Evolutionary conservation across 495 filamentous ascomycete genomes (phyloP), one percentile per base, ranked within the genome.

Genomic region (Podospora fimiseda): DNA sequence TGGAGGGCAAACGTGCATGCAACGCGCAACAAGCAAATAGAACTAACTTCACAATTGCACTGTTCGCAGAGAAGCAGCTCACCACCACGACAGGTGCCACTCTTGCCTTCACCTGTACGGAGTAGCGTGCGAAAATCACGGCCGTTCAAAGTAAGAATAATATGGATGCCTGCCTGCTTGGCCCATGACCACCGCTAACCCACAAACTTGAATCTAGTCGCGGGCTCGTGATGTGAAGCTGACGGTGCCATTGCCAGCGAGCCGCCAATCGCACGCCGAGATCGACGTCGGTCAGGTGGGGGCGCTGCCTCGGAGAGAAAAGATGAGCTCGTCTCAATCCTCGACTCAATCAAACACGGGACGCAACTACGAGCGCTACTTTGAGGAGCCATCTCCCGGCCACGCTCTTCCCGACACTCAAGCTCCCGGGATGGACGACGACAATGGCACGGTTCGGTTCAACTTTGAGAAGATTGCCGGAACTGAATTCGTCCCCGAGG

Each of bases 281-380:
- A 24, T 36, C 9, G 43, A 51, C 16, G 15, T 50, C 27, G 40
- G 24, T 16, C 51, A 51, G 36, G 39, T 33, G 8, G 36, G 50
- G 24, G 23, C 41, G 27, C 41, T 47, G 16, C 36, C 43, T 15
- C 20, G 21, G 36, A 51, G 40, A 24, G 45, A 30, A 38, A 61
- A 60, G 30, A 67, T 60, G 60, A 58, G 63, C 20, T 51, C 63
- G 33, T 72, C 70, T 13, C 63, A 68, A 23, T 67, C 70, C 2
- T 66, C 65, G 1, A 76, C 73, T 0, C 73, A 76, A 47, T 66
- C 70, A 2, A 76, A 76, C 48, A 63, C 66, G 14, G 72, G 62
- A 7, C 62, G 73, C 21, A 74, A 70, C 51, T 76, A 76, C 44
- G 72, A 75, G 9, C 63, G 62, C 24, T 72, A 50, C 45, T 45